Evolutionary conservation across 1,284 basidiomycete genomes (phyloP), one percentile per base, ranked within the genome.

Genomic region (Pseudozyma sp.): DNA sequence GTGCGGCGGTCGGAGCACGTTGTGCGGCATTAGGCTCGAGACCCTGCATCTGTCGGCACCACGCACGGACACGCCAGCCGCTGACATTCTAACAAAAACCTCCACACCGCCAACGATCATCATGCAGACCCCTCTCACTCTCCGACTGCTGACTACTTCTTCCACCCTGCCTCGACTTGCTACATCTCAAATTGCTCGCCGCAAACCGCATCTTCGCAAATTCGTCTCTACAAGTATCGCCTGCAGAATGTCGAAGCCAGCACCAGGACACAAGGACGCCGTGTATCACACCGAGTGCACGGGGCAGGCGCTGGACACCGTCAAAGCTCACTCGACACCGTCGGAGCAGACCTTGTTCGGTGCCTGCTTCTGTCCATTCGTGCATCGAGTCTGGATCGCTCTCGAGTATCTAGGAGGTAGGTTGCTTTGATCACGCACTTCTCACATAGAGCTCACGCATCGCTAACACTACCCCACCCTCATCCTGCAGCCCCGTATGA

Each of bases 301-400:
- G 2, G 90, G 88, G 1, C 79, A 75, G 7, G 90, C 90, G 2
- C 87, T 86, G 4, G 80, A 87, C 71, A 88, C 88, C 0, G 90
- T 89, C 82, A 34, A 81, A 84, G 68, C 89, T 87, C 81, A 86
- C 87, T 9, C 86, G 86, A 81, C 59, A 5, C 65, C 72, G 5
- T 54, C 75, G 13, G 69, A 75, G 85, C 14, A 91, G 11, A 86
- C 89, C 0, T 89, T 90, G 77, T 90, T 89, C 77, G 85, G 88
- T 4, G 89, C 89, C 62, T 90, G 89, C 89, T 91, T 91, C 82
- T 91, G 90, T 74, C 90, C 90, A 0, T 91, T 87, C 68, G 89
- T 89, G 7, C 90, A 90, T 72, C 85, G 90, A n/a, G 90, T 89
- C 2, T 92, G 90, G 90, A 89, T 91, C 48, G 83, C 87, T 0